phyloP scores from a whole-genome alignment of 805 yeast genomes.

The Barnettozyma sp. region DNA sequence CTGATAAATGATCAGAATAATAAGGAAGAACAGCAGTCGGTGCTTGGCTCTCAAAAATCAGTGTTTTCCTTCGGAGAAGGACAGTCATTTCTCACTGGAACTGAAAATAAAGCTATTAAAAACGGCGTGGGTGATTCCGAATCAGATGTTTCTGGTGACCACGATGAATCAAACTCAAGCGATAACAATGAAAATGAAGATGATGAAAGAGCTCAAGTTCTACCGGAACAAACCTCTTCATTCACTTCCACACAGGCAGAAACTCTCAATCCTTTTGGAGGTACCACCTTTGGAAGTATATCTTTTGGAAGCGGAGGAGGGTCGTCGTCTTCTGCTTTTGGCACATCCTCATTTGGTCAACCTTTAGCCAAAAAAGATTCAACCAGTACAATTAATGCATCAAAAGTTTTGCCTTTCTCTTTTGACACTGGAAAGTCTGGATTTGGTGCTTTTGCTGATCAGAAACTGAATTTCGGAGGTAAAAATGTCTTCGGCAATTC shows the following conservation, averaged over 20 bases:
- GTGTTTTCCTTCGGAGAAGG: not conserved
- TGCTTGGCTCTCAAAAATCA: not conserved
- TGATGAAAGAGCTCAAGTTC: not conserved
- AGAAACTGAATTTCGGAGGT: conserved; percentile 8
- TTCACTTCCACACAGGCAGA: conserved; percentile 1
- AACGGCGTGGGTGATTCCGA: conserved; percentile 2
- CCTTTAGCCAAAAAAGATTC: too few relatives aligned
- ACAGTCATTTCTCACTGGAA: not conserved
- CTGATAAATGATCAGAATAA: conserved; percentile 8
- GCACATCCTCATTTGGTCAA: conserved; percentile 3
- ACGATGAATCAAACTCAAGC: conserved; percentile 5
- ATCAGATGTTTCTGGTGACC: conserved; percentile 7
- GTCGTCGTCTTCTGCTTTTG: too few relatives aligned
- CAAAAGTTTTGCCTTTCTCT: too few relatives aligned
- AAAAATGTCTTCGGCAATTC: conserved; percentile 14
- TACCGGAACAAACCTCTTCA: not conserved
- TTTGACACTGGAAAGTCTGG: too few relatives aligned
- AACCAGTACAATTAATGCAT: too few relatives aligned
- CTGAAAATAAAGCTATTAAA: not conserved
- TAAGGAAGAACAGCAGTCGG: too few relatives aligned
- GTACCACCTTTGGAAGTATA: conserved; percentile 1
- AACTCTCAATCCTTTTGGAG: conserved; percentile 4
- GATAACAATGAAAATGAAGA: conserved; percentile 4
- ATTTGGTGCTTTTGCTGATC: conserved; percentile 16
- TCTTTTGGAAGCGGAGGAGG: conserved; percentile 10